phyloP scores from a whole-genome alignment of 495 filamentous ascomycete species.

The Hypoxylon fragiforme region DNA sequence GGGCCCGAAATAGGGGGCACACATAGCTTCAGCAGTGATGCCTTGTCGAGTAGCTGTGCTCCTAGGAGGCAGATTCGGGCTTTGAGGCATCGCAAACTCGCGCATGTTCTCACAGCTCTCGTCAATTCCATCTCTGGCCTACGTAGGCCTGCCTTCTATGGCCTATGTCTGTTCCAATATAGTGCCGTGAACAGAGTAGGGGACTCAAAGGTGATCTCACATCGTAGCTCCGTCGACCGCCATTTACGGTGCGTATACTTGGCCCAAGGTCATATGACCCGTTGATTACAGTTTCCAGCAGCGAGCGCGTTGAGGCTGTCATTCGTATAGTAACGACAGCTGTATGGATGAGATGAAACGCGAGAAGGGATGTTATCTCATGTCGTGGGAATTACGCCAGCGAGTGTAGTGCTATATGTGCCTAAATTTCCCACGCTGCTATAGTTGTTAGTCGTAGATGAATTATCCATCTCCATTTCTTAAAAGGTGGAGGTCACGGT shows the following conservation, averaged over 20 bases:
- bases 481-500: too few relatives aligned
- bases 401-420: slow-evolving; percentile 34
- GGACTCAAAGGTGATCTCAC: slow-evolving; percentile 54
- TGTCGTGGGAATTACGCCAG: slow-evolving; percentile 19
- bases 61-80: slow-evolving; percentile 24
- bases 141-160: slow-evolving; percentile 40
- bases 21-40: slow-evolving; percentile 53
- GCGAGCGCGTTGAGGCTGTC: slow-evolving; percentile 37
- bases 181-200: slow-evolving; percentile 54
- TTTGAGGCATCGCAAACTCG: slow-evolving; percentile 24
- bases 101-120: slow-evolving; percentile 42
- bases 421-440: slow-evolving; percentile 8
- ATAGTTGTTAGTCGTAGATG: background rate
- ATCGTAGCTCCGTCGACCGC: slow-evolving; percentile 46
- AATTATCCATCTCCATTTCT: slow-evolving; percentile 2
- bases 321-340: slow-evolving; percentile 48
- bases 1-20: slow-evolving; percentile 49
- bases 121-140: slow-evolving; percentile 44
- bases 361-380: slow-evolving; percentile 45
- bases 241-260: slow-evolving; percentile 46
- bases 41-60: slow-evolving; percentile 41
- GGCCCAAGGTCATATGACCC: slow-evolving; percentile 52
- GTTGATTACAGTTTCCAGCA: slow-evolving; percentile 45
- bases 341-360: slow-evolving; percentile 47
- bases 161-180: slow-evolving; percentile 44